phyloP scores from a whole-genome alignment of 768 basidiomycete genomes.

The Suillus lakei region DNA sequence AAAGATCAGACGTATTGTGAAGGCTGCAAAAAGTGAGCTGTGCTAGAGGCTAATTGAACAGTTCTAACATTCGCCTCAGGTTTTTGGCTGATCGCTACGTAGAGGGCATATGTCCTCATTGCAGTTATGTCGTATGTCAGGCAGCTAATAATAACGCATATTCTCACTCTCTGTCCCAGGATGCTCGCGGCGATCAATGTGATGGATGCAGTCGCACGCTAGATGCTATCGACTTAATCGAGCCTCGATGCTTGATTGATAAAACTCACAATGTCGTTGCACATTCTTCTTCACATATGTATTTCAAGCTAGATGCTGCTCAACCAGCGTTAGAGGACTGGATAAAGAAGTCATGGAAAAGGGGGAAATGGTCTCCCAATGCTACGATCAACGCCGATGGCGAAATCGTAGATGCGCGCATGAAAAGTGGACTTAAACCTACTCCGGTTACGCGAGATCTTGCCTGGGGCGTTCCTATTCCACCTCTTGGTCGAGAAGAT shows the following conservation, averaged over 20 bases:
- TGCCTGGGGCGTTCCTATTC: slow-evolving; percentile 95
- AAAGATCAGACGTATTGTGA: slow-evolving; percentile 96
- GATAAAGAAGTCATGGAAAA: slow-evolving; percentile 79
- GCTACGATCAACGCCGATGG: slow-evolving; percentile 89
- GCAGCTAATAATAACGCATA: not conserved
- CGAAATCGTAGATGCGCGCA: slow-evolving; percentile 85
- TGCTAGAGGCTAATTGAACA: no score
- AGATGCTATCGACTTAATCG: slow-evolving; percentile 90
- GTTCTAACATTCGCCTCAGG: slow-evolving; percentile 41
- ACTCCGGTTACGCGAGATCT: slow-evolving; percentile 94
- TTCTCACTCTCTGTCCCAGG: slow-evolving; percentile 46
- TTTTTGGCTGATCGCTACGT: slow-evolving; percentile 98
- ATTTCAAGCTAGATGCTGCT: slow-evolving; percentile 81
- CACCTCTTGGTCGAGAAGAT: slow-evolving; percentile 69
- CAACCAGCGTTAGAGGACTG: slow-evolving; percentile 87
- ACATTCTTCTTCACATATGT: slow-evolving; percentile 87
- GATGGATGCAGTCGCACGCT: slow-evolving; percentile 92
- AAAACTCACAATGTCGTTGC: slow-evolving; percentile 79
- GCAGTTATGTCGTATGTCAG: slow-evolving; percentile 72
- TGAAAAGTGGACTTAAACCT: slow-evolving; percentile 84
- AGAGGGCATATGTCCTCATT: slow-evolving; percentile 97
- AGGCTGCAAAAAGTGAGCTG: slow-evolving; percentile 76
- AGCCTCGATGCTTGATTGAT: slow-evolving; percentile 92
- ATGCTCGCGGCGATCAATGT: slow-evolving; percentile 98
- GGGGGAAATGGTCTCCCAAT: slow-evolving; percentile 93